Base-by-base conservation (phyloP, 257 asterid genomes). In the Solanum pinnatisectum region DNA sequence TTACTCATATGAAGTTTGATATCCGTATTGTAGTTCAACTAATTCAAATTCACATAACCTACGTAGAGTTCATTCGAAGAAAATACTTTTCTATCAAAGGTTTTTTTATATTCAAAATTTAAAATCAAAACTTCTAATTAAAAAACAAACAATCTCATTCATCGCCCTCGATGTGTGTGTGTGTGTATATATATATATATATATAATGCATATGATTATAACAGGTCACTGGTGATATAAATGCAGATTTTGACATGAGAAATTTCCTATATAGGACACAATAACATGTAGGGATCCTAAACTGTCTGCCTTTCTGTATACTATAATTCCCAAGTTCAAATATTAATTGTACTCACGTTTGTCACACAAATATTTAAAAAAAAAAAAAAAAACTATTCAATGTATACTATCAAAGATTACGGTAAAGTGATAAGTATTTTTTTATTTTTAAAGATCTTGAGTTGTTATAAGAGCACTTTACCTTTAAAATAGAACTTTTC, bases 401-500 rank as follows among this genome's bases (percentile, higher is more conserved):
- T 2, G 2, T 65, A 52, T 52, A 12, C 6, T 0, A 25, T 0
- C 2, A 0, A 65, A 65, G 1, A n/a, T n/a, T 5, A 25, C 6
- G 3, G 0, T 67, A 12, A 0, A 68, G 1, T 27, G 5, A 13
- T 68, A 13, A 68, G 0, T 27, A 68, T 13, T 68, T 27, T 6
- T 27, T 2, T 0, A 68, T 68, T 5, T 6, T 6, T 27, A 27
- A 1, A 27, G 0, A 6, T 5, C 1, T 67, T 0, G 8, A 11
- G 4, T 65, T 65, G n/a, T 4, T 12, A n/a, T n/a, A 10, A 4
- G 0, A 10, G 1, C 1, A 10, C 8, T 63, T 63, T 63, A 63
- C 3, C 14, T 23, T 56, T 2, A 23, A 63, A 63, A 10, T 23
- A 63, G 0, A 2, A 23, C 6, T n/a, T 63, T 4, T 0, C 3